Base-by-base conservation (phyloP, 805 yeast species). In the Kodamaea fukazawae region DNA sequence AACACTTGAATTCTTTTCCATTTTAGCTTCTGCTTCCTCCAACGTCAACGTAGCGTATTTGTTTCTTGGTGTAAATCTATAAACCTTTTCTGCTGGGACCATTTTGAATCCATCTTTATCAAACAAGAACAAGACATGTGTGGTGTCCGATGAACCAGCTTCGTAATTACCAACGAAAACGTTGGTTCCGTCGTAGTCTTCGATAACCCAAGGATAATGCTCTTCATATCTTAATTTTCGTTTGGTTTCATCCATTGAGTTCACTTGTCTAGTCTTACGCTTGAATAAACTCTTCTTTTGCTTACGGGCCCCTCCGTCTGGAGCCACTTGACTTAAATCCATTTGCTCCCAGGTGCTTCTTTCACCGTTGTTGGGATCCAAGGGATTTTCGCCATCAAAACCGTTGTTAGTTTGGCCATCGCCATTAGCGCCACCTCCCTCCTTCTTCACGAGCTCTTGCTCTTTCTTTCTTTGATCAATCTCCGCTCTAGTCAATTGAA, bases 151-250 rank as follows among this genome's bases (percentile, higher is more conserved):
- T 39, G 78, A 76, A 33, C 86, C 86, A 1, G 97, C 98, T 66
- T 93, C 99, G 64, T 87, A 93, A 51, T 83, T 85, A 27, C 98
- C 96, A 13, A 90, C 97, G 85, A 87, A 93, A 0, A 95, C 91
- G 57, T 93, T 91, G 45, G 78, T 75, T 33, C 96, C 96, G 55
- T 89, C 96, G 60, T 86, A 91, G 64, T 93, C 99, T 65, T 93
- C 99, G 73, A 93, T 69, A 12, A 93, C 96, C 99, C 99, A 93
- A 0, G 99, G 99, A 54, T 86, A 91, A 60, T 83, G 87, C 64
- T 93, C 99, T 65, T 93, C 99, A 58, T 91, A 93, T 57, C 98
- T 74, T 46, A 93, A 69, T 55, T 80, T 83, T 46, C 91, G 76
- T 45, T 87, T 90, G 7, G 78, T 78, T 51, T 90, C 98, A 54